These are phyloP conservation scores for Viola pubescens DNA, from an alignment of 441 rosid species.

Conservation along the genomic window DNA sequence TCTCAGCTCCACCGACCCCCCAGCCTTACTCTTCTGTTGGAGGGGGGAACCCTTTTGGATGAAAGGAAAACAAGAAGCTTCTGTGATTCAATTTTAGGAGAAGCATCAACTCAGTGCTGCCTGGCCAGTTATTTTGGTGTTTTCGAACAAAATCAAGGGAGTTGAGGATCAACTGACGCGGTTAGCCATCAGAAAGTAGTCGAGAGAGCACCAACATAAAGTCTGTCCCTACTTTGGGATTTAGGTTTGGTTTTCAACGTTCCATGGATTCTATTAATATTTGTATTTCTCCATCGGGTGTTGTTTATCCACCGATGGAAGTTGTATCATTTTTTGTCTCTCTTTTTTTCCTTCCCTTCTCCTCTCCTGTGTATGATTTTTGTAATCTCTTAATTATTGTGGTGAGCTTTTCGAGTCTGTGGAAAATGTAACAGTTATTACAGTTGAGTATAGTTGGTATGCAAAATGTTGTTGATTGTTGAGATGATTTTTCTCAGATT, in stretches of 20 bases:
- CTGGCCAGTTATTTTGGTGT: conserved; percentile 32
- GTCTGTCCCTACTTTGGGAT: conserved; percentile 8
- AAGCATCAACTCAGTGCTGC: conserved; percentile 38
- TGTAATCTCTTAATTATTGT: conserved; percentile 16
- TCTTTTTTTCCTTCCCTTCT: too few relatives aligned
- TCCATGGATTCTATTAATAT: conserved; percentile 15
- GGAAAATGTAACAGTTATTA: conserved; percentile 10
- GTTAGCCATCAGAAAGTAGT: too few relatives aligned
- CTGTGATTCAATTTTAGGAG: conserved; percentile 3
- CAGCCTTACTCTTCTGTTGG: conserved; percentile 42
- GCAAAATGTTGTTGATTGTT: conserved; percentile 15
- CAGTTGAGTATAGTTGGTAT: conserved; percentile 19
- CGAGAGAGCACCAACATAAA: too few relatives aligned
- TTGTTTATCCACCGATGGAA: conserved; percentile 12
- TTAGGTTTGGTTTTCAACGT: conserved; percentile 12
- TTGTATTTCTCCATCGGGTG: conserved; percentile 18
- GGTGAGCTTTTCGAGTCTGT: conserved; percentile 25
- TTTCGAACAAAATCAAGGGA: too few relatives aligned
- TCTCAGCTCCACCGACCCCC: conserved; percentile 32
- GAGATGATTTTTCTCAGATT: conserved; percentile 12
- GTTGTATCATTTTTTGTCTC: conserved; percentile 16
- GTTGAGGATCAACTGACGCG: too few relatives aligned
- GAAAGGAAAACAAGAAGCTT: conserved; percentile 15
- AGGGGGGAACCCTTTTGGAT: conserved; percentile 76
- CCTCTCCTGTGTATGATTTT: conserved; percentile 20